A percentile compares a stretch with the other conserved stretches of the same genome.
phyloP scores from a whole-genome alignment of 1,284 basidiomycete genomes.

The Cryptococcus neoformans region DNA sequence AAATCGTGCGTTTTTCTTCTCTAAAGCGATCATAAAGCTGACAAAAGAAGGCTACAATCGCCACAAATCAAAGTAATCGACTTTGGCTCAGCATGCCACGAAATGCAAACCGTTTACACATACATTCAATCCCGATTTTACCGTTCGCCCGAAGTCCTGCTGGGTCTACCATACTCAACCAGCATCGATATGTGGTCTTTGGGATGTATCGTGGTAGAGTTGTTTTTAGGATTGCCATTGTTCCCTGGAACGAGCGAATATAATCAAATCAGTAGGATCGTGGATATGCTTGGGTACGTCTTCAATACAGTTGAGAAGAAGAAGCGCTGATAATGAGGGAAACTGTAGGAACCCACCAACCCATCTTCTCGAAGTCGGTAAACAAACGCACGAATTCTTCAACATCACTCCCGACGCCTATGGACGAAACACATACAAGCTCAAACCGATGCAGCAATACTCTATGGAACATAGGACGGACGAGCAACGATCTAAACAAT shows the following conservation, averaged over 20 bases:
- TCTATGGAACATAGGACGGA: constrained; percentile 90
- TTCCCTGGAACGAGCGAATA: constrained; percentile 99
- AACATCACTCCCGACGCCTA: constrained; percentile 72
- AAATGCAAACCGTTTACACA: constrained; percentile 97
- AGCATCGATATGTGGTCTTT: constrained; percentile 99
- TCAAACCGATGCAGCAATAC: constrained; percentile 94
- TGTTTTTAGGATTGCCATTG: constrained; percentile 91
- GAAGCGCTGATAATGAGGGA: background rate
- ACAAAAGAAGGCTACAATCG: constrained; percentile 73
- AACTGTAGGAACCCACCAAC: constrained; percentile 61
- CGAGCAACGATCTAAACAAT: constrained; percentile 97
- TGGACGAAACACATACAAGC: constrained; percentile 79
- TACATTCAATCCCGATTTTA: constrained; percentile 99
- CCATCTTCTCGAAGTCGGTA: constrained; percentile 94
- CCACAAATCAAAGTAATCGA: constrained; percentile 99
- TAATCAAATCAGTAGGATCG: constrained; percentile 94
- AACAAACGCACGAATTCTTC: constrained; percentile 95
- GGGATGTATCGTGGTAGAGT: constrained; percentile 98
- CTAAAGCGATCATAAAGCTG: background rate
- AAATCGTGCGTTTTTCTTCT: constrained; percentile 68
- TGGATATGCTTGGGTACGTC: constrained; percentile 94
- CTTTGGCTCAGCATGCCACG: constrained; percentile 98
- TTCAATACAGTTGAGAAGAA: no score
- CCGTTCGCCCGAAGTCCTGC: constrained; percentile 93
- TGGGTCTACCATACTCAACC: constrained; percentile 91